These are phyloP conservation scores for Metschnikowia cerradonensis DNA, from an alignment of 805 yeast genomes.

Conservation along the genomic window DNA sequence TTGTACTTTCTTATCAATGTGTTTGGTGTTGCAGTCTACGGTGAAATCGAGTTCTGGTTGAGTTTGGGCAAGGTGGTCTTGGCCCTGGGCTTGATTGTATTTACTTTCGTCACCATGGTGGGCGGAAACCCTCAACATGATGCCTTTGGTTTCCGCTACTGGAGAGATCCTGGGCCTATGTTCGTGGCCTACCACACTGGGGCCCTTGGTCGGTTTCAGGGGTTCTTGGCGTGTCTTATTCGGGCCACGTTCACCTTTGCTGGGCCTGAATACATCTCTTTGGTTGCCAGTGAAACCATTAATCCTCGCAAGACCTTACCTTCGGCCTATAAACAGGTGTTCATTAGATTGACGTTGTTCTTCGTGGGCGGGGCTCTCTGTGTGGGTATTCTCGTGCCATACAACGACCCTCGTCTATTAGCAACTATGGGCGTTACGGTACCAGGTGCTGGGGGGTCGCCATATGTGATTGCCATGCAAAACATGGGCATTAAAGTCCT, in stretches of 20 bases:
- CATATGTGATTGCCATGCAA: constrained; percentile 78
- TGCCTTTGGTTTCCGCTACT: constrained; percentile 20
- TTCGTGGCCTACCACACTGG: constrained; percentile 37
- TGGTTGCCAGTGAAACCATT: constrained; percentile 79
- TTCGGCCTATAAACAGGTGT: constrained; percentile 73
- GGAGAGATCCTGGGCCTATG: constrained; percentile 20
- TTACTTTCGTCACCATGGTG: constrained; percentile 19
- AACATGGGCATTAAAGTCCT: constrained; percentile 60
- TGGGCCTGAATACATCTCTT: constrained; percentile 82
- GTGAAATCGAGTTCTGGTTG: constrained; percentile 52
- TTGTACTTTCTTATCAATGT: constrained; percentile 52
- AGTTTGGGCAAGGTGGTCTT: constrained; percentile 35
- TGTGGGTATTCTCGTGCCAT: constrained; percentile 73
- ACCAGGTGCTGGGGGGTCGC: constrained; percentile 80
- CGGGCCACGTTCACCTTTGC: constrained; percentile 77
- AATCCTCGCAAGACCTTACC: constrained; percentile 71
- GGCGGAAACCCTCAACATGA: constrained; percentile 21
- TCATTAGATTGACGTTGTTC: constrained; percentile 61
- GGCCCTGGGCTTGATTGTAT: constrained; percentile 18
- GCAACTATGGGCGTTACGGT: constrained; percentile 51
- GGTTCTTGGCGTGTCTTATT: constrained; percentile 63
- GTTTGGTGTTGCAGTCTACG: constrained; percentile 47
- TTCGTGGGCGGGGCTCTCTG: constrained; percentile 72
- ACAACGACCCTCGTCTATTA: constrained; percentile 55
- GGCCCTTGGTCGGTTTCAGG: constrained; percentile 60